Conservation (phyloP, 805 yeast species). For the Pichia californica region DNA sequence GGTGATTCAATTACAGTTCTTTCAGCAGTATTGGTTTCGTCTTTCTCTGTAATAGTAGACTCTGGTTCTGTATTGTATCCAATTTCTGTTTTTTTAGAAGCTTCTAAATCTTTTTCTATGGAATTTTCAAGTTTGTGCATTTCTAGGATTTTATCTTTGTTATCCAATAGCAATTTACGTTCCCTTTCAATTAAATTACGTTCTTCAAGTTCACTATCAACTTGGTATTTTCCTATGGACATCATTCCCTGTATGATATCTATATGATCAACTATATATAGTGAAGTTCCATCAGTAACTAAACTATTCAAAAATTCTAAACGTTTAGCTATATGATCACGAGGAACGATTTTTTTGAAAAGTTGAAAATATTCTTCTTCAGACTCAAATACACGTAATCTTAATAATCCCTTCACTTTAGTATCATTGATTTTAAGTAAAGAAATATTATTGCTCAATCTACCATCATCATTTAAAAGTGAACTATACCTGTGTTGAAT, state of each 20-base stretch:
- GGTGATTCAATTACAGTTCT: no score
- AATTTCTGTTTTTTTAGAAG: no score
- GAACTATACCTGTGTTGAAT: constrained; percentile 13
- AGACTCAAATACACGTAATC: constrained; percentile 14
- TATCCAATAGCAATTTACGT: no score
- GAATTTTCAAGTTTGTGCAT: no score
- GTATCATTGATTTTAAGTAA: constrained; percentile 11
- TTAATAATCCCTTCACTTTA: constrained; percentile 11
- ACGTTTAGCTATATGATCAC: constrained; percentile 11
- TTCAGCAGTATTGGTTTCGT: not conserved
- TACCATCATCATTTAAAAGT: constrained; percentile 4
- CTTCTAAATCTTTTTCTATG: no score
- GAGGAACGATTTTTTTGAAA: constrained; percentile 17
- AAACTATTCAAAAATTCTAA: constrained; percentile 17
- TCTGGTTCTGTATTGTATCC: no score
- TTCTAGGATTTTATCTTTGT: no score
- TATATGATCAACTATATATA: constrained; percentile 16
- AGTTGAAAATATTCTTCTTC: constrained; percentile 15
- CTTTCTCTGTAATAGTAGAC: not conserved
- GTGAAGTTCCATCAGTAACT: constrained; percentile 20
- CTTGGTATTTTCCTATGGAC: not conserved
- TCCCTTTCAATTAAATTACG: not conserved
- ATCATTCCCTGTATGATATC: constrained; percentile 9
- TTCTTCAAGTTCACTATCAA: constrained; percentile 13
- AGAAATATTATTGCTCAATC: constrained; percentile 1